phyloP scores from a whole-genome alignment of 495 filamentous ascomycete species.

The Aspergillus avenaceus region DNA sequence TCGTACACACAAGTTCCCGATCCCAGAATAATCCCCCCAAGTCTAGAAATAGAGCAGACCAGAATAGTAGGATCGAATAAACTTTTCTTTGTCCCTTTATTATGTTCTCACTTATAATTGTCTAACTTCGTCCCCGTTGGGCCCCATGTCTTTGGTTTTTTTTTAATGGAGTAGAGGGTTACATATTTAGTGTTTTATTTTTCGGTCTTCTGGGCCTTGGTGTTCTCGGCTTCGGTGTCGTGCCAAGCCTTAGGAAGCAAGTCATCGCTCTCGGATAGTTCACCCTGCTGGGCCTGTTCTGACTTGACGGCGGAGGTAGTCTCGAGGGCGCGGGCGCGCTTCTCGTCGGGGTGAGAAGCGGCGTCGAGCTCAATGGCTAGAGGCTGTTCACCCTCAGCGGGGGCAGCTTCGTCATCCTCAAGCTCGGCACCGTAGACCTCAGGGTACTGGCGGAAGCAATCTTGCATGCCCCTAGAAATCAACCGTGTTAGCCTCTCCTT shows the following conservation, averaged over 20 bases:
- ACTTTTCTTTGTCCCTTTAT: too few relatives aligned
- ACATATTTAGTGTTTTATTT: conserved; percentile 16
- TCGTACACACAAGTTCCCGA: neutral
- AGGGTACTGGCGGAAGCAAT: conserved; percentile 88
- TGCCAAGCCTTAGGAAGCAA: conserved; percentile 49
- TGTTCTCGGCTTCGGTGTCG: conserved; percentile 37
- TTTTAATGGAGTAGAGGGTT: too few relatives aligned
- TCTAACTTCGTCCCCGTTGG: too few relatives aligned
- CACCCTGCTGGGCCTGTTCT: conserved; percentile 15
- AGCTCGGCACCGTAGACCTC: conserved; percentile 91
- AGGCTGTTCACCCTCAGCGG: conserved; percentile 10
- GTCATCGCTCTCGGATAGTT: conserved; percentile 35
- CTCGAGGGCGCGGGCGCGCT: conserved; percentile 25
- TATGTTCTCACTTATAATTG: too few relatives aligned
- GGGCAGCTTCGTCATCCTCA: conserved; percentile 69
- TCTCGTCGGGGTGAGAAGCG: conserved; percentile 21
- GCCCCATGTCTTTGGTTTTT: too few relatives aligned
- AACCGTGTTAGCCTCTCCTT: conserved; percentile 1
- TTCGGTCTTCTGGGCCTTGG: conserved; percentile 23
- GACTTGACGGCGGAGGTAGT: conserved; percentile 20
- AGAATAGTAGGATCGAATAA: neutral
- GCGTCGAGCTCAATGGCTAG: conserved; percentile 13
- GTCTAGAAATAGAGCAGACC: neutral
- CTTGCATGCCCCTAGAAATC: conserved; percentile 75
- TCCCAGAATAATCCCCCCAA: neutral